Percentiles rank a stretch among this genome's conserved stretches.
These are phyloP conservation scores for Microdochium paspali DNA, from an alignment of 2,329 filamentous ascomycete species.

Conservation along the genomic window DNA sequence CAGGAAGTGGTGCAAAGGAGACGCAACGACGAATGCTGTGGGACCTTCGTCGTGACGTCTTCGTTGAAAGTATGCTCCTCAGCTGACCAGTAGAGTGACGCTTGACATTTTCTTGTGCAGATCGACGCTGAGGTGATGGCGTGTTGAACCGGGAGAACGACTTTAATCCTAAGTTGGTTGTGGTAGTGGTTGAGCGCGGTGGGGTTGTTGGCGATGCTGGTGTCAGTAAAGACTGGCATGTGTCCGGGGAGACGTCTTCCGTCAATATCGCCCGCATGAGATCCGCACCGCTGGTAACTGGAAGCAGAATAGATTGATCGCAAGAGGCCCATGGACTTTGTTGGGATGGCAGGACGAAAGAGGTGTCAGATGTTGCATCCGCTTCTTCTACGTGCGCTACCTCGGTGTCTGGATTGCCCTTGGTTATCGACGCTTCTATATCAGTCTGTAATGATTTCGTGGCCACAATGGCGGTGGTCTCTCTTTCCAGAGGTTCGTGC, in stretches of 20 bases:
- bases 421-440: no score
- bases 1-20: neutral
- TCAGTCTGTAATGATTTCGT: no score
- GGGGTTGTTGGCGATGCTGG: neutral
- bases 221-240: neutral
- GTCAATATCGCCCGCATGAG: no score
- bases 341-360: no score
- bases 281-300: no score
- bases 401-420: no score
- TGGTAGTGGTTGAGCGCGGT: neutral
- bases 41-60: neutral
- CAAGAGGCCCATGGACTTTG: no score
- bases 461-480: no score
- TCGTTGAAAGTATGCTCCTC: neutral
- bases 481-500: no score
- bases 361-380: no score
- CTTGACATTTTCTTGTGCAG: neutral
- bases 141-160: neutral
- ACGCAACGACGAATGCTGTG: neutral
- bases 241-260: neutral
- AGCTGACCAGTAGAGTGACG: neutral
- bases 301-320: no score
- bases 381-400: no score
- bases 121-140: neutral
- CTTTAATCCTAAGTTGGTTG: neutral